These are phyloP conservation scores for Pseudocercospora crystallina DNA, from an alignment of 2,329 filamentous ascomycete species.

Conservation along the genomic window DNA sequence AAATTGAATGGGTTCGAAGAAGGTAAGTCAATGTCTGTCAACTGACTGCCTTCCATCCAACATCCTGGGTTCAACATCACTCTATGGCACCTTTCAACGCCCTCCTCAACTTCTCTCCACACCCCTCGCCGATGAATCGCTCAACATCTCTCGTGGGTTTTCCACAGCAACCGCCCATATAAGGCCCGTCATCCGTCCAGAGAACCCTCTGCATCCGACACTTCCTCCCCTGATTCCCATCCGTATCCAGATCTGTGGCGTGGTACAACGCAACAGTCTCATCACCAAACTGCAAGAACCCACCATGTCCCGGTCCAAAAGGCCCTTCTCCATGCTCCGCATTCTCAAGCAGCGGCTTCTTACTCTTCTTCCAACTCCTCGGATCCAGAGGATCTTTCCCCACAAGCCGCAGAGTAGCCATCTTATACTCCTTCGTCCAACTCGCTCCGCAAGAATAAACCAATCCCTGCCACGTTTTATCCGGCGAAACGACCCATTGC, in stretches of 20 bases:
- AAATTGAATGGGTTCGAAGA: not conserved
- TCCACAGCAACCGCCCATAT: slow-evolving; percentile 44
- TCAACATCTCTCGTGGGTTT: slow-evolving; percentile 35
- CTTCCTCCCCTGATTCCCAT: slow-evolving; percentile 47
- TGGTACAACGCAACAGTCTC: slow-evolving; percentile 48
- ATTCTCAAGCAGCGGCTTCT: slow-evolving; percentile 41
- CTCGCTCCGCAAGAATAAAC: slow-evolving; percentile 48
- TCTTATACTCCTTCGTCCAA: slow-evolving; percentile 52
- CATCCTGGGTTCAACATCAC: not conserved
- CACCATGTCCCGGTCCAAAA: slow-evolving; percentile 49
- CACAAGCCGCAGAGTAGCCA: slow-evolving; percentile 44
- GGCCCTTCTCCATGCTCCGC: slow-evolving; percentile 38
- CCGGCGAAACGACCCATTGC: slow-evolving; percentile 28
- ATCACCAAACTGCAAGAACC: slow-evolving; percentile 43
- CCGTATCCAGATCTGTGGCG: slow-evolving; percentile 44
- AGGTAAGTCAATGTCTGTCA: not conserved
- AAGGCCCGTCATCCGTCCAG: slow-evolving; percentile 39
- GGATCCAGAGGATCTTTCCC: slow-evolving; percentile 43
- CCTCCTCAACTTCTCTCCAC: not conserved
- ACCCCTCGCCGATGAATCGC: slow-evolving; percentile 28
- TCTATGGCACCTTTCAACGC: not conserved
- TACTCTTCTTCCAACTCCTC: slow-evolving; percentile 41
- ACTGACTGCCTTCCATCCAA: not conserved
- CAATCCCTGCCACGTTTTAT: slow-evolving; percentile 41
- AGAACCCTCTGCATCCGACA: slow-evolving; percentile 46